Percentiles rank a stretch among this genome's conserved stretches.
phyloP scores from a whole-genome alignment of 1,284 basidiomycete species.

The Exobasidium rhododendri region DNA sequence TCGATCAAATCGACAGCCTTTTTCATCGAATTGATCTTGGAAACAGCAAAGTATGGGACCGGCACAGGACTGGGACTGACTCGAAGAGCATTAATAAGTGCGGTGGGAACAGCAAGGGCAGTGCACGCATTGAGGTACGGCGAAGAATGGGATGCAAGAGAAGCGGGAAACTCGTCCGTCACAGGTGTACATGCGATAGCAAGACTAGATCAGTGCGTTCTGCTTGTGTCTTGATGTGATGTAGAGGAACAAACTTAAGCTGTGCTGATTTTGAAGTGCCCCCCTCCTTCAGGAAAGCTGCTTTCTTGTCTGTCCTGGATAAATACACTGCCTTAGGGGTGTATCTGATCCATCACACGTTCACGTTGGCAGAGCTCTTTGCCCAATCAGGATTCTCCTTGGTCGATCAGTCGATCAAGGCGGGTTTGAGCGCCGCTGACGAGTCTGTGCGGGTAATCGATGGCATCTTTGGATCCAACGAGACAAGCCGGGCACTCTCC shows the following conservation, averaged over 20 bases:
- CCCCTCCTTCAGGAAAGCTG: constrained; percentile 23
- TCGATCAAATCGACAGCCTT: constrained; percentile 45
- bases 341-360: constrained; percentile 59
- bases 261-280: background rate
- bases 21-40: constrained; percentile 45
- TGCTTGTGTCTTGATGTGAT: too few species aligned
- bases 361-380: constrained; percentile 61
- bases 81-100: constrained; percentile 37
- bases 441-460: constrained; percentile 60
- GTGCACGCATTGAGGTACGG: constrained; percentile 31
- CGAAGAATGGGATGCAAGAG: constrained; percentile 30
- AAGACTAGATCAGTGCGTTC: background rate
- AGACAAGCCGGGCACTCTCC: constrained; percentile 58
- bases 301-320: constrained; percentile 58
- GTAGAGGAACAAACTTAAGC: too few species aligned
- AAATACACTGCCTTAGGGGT: constrained; percentile 61
- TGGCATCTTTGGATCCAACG: constrained; percentile 60
- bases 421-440: constrained; percentile 55
- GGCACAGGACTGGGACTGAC: constrained; percentile 38
- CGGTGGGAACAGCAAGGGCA: constrained; percentile 35
- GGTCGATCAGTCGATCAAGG: constrained; percentile 30
- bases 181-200: constrained; percentile 2
- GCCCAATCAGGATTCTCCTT: constrained; percentile 60
- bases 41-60: constrained; percentile 35
- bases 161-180: constrained; percentile 17